These are phyloP conservation scores for Glomus cerebriforme DNA, from an alignment of 192 early-diverging fungal genomes.

Conservation along the genomic window DNA sequence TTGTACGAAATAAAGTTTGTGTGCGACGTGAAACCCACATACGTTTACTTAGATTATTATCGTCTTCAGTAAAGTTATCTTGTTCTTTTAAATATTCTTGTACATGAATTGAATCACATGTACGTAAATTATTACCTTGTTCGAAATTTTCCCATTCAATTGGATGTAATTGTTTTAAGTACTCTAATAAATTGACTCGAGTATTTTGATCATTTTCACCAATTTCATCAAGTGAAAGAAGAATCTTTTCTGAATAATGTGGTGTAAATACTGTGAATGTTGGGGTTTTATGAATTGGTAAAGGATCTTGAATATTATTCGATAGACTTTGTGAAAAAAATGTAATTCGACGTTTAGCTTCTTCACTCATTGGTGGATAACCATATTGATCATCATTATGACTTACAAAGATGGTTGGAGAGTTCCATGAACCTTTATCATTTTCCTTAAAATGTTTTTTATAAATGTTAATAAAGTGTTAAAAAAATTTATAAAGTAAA, in stretches of 20 bases:
- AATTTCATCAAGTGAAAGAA: constrained; percentile 81
- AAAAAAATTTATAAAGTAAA: too few relatives aligned
- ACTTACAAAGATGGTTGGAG: constrained; percentile 76
- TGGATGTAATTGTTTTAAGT: constrained; percentile 74
- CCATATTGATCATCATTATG: constrained; percentile 77
- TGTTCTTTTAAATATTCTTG: too few relatives aligned
- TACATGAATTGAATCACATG: too few relatives aligned
- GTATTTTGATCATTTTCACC: constrained; percentile 80
- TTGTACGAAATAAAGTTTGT: constrained; percentile 85
- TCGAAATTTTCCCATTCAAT: constrained; percentile 90
- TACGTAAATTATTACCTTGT: too few relatives aligned
- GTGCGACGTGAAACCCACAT: constrained; percentile 87
- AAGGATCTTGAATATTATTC: constrained; percentile 75
- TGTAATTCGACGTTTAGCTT: constrained; percentile 80
- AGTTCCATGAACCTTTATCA: constrained; percentile 66
- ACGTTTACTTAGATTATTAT: constrained; percentile 65
- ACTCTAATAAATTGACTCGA: constrained; percentile 80
- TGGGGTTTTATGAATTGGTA: constrained; percentile 82
- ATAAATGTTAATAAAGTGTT: constrained; percentile 47
- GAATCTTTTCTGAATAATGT: constrained; percentile 85
- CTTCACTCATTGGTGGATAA: constrained; percentile 74
- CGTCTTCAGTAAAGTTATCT: too few relatives aligned
- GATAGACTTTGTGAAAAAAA: constrained; percentile 88
- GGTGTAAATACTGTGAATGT: constrained; percentile 83
- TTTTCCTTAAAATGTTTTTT: constrained; percentile 60